Conservation (phyloP, 129 eudicot genomes). For the Calendula officinalis region DNA sequence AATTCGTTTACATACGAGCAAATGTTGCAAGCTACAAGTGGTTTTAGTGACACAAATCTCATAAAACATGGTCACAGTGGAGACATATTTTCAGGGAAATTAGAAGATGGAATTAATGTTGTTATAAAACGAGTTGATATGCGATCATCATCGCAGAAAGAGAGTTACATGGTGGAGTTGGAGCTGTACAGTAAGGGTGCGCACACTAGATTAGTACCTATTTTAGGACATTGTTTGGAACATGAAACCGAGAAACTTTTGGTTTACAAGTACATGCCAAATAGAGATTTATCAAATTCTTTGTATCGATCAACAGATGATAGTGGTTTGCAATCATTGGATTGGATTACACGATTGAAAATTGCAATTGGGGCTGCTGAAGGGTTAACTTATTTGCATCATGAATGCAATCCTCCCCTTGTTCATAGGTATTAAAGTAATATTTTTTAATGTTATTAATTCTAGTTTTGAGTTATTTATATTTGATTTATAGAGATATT, state of each 20-base stretch:
- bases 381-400: constrained; percentile 53
- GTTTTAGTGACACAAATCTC: constrained; percentile 47
- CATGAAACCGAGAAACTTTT: constrained; percentile 53
- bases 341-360: constrained; percentile 33
- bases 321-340: constrained; percentile 33
- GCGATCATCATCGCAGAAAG: constrained; percentile 31
- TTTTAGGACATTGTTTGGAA: constrained; percentile 60
- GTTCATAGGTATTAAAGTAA: constrained; percentile 51
- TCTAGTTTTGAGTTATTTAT: background rate
- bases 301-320: constrained; percentile 42
- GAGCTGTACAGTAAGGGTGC: constrained; percentile 37
- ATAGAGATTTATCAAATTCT: constrained; percentile 55
- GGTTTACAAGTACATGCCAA: constrained; percentile 55
- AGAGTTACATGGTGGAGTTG: constrained; percentile 45
- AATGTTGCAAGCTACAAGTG: constrained; percentile 44
- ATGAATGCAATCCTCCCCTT: constrained; percentile 69
- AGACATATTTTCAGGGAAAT: constrained; percentile 42
- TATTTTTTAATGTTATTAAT: background rate
- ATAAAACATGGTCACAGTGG: constrained; percentile 61
- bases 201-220: constrained; percentile 49
- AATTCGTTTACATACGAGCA: constrained; percentile 47
- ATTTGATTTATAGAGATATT: constrained; percentile 36
- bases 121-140: no score
- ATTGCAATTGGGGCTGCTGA: constrained; percentile 69
- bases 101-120: constrained; percentile 33